Base-by-base conservation (phyloP, 2,329 filamentous ascomycete genomes). In the Penicillium polonicum region DNA sequence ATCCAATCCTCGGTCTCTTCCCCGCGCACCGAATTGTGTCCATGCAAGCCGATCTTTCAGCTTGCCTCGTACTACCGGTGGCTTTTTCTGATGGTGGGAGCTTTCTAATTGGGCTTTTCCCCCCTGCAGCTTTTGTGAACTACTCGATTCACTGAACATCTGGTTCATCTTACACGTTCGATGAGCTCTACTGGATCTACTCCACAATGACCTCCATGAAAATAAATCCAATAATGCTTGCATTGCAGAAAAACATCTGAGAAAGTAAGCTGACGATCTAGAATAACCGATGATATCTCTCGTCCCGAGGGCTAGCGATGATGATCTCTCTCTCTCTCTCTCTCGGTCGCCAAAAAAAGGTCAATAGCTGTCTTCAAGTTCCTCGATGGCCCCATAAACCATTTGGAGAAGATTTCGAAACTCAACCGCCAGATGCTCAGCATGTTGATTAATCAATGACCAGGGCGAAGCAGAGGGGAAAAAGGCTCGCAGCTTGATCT, bases 1-100 rank as follows among this genome's bases (percentile, higher is more conserved):
- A 64, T 62, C 65, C 63, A 65, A 66, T 66, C 62, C 63, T 61
- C 39, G 54, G 29, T 39, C 45, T 55, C 55, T 48, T 49, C 52
- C 57, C 51, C 46, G 42, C 52, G 46, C 44, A 51, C 31, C 53
- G 54, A 64, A 63, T 65, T 58, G 60, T 62, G 56, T 25, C 57
- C 57, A 50, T 27, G 36, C 7, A 46, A 57, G 49, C 55, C 35
- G 55, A 56, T 53, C 55, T 10, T 31, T 49, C 43, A 41, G 49
- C 55, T 53, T 44, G 36, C 43, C 42, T 52, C 33, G 21, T 53
- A 23, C 36, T 23, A 29, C 50, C 8, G 25, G 33, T 29, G 21
- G n/a, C 38, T 31, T 21, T 17, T 42, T 43, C 6, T 1, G 13
- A 5, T 33, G 21, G 8, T 19, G 15, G 7, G 8, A 19, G 2